phyloP scores from a whole-genome alignment of 2,329 filamentous ascomycete genomes.

The Xylaria sp. region DNA sequence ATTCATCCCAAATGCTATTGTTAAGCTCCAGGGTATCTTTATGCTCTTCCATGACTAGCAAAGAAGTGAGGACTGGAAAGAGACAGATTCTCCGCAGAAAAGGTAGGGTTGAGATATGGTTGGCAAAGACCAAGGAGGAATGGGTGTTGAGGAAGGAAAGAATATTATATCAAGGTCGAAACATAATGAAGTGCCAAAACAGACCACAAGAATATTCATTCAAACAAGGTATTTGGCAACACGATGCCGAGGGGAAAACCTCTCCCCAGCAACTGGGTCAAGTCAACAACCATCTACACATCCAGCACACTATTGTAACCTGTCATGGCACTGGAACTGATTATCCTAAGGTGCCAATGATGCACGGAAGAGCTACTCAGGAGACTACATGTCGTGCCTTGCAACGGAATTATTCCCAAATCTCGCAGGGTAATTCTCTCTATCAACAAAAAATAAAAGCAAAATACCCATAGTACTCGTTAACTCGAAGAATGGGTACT shows the following conservation, averaged over 20 bases:
- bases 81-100: not conserved
- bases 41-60: conserved; percentile 20
- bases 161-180: not conserved
- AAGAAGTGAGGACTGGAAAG: not conserved
- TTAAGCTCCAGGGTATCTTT: conserved; percentile 1
- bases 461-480: too few species aligned
- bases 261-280: not conserved
- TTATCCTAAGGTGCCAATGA: not conserved
- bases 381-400: not conserved
- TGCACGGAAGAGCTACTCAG: not conserved
- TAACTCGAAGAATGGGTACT: too few species aligned
- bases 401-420: not conserved
- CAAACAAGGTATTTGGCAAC: not conserved
- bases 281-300: not conserved
- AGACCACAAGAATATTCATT: not conserved
- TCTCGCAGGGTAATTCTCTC: not conserved
- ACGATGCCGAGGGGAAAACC: not conserved
- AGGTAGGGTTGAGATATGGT: not conserved
- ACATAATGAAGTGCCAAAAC: not conserved
- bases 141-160: not conserved
- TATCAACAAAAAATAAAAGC: too few species aligned
- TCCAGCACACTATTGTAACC: not conserved
- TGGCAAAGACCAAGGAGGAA: not conserved
- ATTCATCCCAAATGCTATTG: conserved; percentile 24
- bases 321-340: not conserved